Evolutionary conservation across 2,329 filamentous ascomycete genomes (phyloP).

Genomic region (Biscogniauxia mediterranea): DNA sequence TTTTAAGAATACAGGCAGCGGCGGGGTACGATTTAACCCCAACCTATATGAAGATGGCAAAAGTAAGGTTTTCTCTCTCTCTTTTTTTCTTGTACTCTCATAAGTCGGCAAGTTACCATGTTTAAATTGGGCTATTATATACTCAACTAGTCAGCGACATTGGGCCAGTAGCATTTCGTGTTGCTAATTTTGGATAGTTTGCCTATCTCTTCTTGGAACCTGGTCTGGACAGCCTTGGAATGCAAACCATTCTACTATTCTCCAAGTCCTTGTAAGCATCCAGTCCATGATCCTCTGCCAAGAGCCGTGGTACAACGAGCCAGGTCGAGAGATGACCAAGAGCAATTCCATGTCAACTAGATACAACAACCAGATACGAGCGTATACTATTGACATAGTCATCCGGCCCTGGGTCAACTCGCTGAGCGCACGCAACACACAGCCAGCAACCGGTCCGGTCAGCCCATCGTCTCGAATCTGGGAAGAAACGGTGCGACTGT

Average conservation of each 20-base stretch:
- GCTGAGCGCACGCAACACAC: background rate
- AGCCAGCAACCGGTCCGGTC: background rate
- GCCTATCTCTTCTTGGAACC: conserved; percentile 49
- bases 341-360: conserved; percentile 18
- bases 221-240: conserved; percentile 49
- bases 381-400: conserved; percentile 29
- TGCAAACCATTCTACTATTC: conserved; percentile 44
- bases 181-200: conserved; percentile 33
- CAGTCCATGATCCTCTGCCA: conserved; percentile 57
- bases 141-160: too few relatives aligned
- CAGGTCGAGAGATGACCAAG: conserved; percentile 34
- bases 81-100: background rate
- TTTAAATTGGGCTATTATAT: too few relatives aligned
- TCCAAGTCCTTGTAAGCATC: conserved; percentile 54
- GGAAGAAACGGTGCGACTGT: conserved; percentile 13
- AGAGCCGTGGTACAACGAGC: conserved; percentile 55
- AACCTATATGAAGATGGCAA: conserved; percentile 50
- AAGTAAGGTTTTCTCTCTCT: conserved; percentile 32
- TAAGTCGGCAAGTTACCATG: background rate
- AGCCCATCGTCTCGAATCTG: conserved; percentile 3
- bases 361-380: conserved; percentile 33
- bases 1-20: conserved; percentile 46
- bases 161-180: background rate
- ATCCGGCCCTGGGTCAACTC: conserved; percentile 25
- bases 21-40: conserved; percentile 44